Base-by-base conservation (phyloP, 208 protist species). In the Acanthamoeba polyphaga region DNA sequence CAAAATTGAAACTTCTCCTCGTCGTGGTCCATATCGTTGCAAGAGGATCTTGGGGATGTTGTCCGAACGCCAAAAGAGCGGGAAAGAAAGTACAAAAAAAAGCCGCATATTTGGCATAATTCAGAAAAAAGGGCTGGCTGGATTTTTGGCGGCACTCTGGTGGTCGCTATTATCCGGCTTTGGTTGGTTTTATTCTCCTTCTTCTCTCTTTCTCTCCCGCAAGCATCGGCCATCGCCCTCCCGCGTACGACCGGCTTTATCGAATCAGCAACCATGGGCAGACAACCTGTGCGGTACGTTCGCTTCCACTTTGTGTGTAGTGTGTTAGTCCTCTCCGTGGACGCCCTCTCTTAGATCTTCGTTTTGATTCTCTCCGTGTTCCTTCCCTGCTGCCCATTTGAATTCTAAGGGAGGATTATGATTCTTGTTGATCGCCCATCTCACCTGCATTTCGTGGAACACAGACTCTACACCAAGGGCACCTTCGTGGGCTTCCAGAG, bases 391-490 rank as follows among this genome's bases (percentile, higher is more conserved):
- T n/a, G 27, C 43, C 43, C 43, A 46, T 46, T 46, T 9, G 43
- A 46, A 46, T 3, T 46, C 43, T 46, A 9, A 46, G 5, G 43
- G 43, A 9, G 5, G 43, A 9, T 0, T 46, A 1, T 46, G 43
- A 46, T 46, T 58, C 17, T 58, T 58, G 53, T 72, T 32, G 24
- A 72, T 72, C 64, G 22, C 9, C 64, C 19, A 46, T 46, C 43
- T 46, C 43, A 46, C 34, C 34, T 27, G 29, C 64, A 34, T 34
- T 10, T 66, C 22, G 58, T 19, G 3, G 5, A 0, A 15, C 38
- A 22, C 43, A 94, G 91, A 85, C 70, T 94, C 27, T 94, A 88
- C 70, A 85, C 91, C 62, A 82, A 87, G 74, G 91, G 91, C 9
- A 72, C 38, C n/a, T 62, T 94, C 72, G 70, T 84, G 22, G 76